phyloP scores from a whole-genome alignment of 2,329 filamentous ascomycete genomes.

The Neofusicoccum parvum region DNA sequence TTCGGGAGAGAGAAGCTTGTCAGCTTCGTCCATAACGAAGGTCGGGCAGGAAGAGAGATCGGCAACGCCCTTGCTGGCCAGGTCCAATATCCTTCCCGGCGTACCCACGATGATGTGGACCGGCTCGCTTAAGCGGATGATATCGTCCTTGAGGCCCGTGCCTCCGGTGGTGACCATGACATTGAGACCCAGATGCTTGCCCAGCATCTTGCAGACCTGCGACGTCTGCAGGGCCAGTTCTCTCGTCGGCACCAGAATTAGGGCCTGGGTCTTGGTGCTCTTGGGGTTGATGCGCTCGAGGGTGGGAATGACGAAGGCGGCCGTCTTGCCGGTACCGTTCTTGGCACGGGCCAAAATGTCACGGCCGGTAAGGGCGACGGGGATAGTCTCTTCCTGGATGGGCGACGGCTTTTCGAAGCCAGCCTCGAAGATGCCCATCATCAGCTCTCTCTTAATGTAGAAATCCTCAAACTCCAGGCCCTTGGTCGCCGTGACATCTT shows the following conservation, averaged over 20 bases:
- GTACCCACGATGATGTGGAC: conserved; percentile 98
- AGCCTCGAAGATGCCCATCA: conserved; percentile 99
- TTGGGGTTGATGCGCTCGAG: conserved; percentile 97
- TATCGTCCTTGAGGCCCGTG: conserved; percentile 93
- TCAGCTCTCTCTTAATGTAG: conserved; percentile 86
- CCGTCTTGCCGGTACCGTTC: conserved; percentile 98
- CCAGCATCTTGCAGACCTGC: conserved; percentile 97
- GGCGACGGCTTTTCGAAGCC: conserved; percentile 98
- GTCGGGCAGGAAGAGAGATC: conserved; percentile 95
- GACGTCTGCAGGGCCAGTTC: conserved; percentile 98
- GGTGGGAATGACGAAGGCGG: conserved; percentile 94
- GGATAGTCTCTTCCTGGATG: conserved; percentile 99
- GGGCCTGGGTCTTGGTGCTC: conserved; percentile 90
- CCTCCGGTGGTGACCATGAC: conserved; percentile 99
- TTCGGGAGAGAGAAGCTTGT: conserved; percentile 94
- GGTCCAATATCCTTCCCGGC: conserved; percentile 90
- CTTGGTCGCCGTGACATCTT: conserved; percentile 98
- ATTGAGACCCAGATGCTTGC: conserved; percentile 95
- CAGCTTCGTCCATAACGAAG: conserved; percentile 99
- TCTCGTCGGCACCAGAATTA: conserved; percentile 94
- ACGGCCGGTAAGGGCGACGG: conserved; percentile 89
- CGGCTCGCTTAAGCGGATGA: conserved; percentile 88
- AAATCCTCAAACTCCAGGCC: conserved; percentile 98
- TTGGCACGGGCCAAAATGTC: conserved; percentile 96
- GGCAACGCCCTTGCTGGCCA: conserved; percentile 94